phyloP scores from a whole-genome alignment of 768 basidiomycete species.

The Tricholoma sp. region DNA sequence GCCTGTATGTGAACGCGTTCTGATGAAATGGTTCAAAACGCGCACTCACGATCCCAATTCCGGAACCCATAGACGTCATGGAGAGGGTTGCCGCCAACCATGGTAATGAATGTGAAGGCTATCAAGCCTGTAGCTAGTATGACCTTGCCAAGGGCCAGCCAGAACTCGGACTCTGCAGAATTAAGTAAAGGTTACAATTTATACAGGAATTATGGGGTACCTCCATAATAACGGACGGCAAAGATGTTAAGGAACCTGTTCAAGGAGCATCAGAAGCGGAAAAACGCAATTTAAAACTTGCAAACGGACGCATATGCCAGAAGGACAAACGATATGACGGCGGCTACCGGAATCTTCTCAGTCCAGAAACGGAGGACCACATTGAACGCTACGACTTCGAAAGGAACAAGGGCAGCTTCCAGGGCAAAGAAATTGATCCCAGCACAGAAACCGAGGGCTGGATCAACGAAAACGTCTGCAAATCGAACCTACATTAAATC shows the following conservation, averaged over 20 bases:
- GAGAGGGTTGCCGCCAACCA: slow-evolving; percentile 56
- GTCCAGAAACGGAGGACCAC: slow-evolving; percentile 51
- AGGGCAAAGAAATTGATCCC: slow-evolving; percentile 58
- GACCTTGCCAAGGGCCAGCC: slow-evolving; percentile 49
- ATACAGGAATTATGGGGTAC: slow-evolving; percentile 15
- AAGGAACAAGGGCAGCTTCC: slow-evolving; percentile 36
- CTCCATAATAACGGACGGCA: slow-evolving; percentile 46
- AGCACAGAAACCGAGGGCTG: slow-evolving; percentile 50
- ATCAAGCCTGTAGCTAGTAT: slow-evolving; percentile 43
- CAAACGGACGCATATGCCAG: slow-evolving; percentile 33
- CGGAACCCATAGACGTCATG: slow-evolving; percentile 52
- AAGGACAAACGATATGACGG: slow-evolving; percentile 41
- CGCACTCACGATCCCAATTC: slow-evolving; percentile 41
- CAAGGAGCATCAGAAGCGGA: slow-evolving; percentile 1
- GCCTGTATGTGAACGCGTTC: background rate
- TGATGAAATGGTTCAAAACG: background rate
- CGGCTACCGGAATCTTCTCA: slow-evolving; percentile 40
- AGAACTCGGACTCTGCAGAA: slow-evolving; percentile 47
- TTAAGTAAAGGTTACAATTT: background rate
- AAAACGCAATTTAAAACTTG: background rate
- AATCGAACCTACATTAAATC: slow-evolving; percentile 41
- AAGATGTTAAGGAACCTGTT: slow-evolving; percentile 40
- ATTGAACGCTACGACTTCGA: slow-evolving; percentile 53
- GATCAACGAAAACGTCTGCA: slow-evolving; percentile 53
- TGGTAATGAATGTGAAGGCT: slow-evolving; percentile 51